Evolutionary conservation across 441 rosid genomes (phyloP), one percentile per base, ranked within the genome.

Genomic region (Pelargonium citronellum): DNA sequence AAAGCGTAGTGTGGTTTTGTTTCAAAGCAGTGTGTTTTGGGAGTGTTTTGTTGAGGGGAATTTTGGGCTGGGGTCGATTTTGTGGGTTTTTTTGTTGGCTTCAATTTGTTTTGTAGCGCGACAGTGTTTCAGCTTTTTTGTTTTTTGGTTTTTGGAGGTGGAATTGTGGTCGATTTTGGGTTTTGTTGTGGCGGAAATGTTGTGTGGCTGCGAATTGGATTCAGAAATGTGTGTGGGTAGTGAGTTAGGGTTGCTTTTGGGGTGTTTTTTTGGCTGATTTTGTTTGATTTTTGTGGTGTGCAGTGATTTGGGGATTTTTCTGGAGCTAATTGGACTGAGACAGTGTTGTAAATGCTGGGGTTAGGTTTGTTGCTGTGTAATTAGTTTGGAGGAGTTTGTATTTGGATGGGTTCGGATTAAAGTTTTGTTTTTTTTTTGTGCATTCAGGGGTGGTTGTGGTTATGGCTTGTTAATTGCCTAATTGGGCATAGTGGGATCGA

Each of bases 321-420:
- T 24, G 30, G 30, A 24, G 67, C 67, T 30, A 64, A 30, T 64
- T 64, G 67, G 67, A 34, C 19, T 34, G 7, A 24, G 46, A 44
- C 30, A 20, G 20, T 34, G 67, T 8, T 34, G 66, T 63, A 15
- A 34, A 13, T 27, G 43, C 66, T 3, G 66, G 19, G 27, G 17
- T 63, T 24, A 34, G 66, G 66, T 30, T 63, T 60, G 7, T 11
- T 16, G 41, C 46, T 8, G 16, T 17, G 47, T 63, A 4, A 24
- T 22, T 22, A 19, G 34, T 3, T 34, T 30, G 16, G 37, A 67
- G 49, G 30, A 24, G 30, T 24, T 24, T 22, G 37, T 20, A 44
- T 68, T 13, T 47, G 30, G 1, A 24, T 58, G 8, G 22, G n/a
- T 74, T 10, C 20, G 4, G 30, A 24, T 24, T 24, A 24, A 24